A percentile compares a stretch with the other conserved stretches of the same genome.
phyloP scores from a whole-genome alignment of 768 basidiomycete genomes.

The Amanita thiersii region DNA sequence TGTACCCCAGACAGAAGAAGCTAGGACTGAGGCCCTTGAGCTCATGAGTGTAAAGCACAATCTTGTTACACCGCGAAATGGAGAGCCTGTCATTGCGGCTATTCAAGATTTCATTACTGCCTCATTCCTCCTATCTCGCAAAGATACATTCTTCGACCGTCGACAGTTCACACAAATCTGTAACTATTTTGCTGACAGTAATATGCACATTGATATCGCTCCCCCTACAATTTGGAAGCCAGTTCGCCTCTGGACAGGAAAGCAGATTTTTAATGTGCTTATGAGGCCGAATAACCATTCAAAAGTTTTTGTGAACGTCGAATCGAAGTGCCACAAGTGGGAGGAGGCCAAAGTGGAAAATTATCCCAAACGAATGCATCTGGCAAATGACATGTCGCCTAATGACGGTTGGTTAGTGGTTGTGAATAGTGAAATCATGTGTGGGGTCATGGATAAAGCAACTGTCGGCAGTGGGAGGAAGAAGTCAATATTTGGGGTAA shows the following conservation, averaged over 20 bases:
- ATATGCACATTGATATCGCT: slow-evolving; percentile 89
- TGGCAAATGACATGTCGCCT: slow-evolving; percentile 79
- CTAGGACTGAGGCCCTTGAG: slow-evolving; percentile 91
- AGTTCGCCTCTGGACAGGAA: slow-evolving; percentile 91
- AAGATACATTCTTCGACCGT: slow-evolving; percentile 90
- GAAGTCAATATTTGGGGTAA: slow-evolving; percentile 97
- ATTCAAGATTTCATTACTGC: slow-evolving; percentile 99
- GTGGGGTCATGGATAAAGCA: slow-evolving; percentile 97
- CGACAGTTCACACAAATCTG: slow-evolving; percentile 95
- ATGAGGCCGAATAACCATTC: slow-evolving; percentile 89
- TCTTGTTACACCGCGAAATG: slow-evolving; percentile 95
- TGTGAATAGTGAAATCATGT: slow-evolving; percentile 98
- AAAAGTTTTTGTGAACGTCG: slow-evolving; percentile 86
- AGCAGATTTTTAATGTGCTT: slow-evolving; percentile 95
- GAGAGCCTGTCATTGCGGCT: slow-evolving; percentile 98
- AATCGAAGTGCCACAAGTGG: slow-evolving; percentile 89
- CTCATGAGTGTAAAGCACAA: slow-evolving; percentile 98
- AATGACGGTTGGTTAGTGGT: slow-evolving; percentile 98
- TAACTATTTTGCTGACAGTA: slow-evolving; percentile 87
- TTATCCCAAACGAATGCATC: slow-evolving; percentile 53
- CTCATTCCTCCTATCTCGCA: slow-evolving; percentile 88
- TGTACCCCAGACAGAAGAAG: slow-evolving; percentile 98
- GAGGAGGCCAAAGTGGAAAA: slow-evolving; percentile 60
- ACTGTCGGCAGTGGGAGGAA: slow-evolving; percentile 98
- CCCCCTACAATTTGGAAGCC: slow-evolving; percentile 95